Conservation (phyloP, 768 basidiomycete genomes). For the Hericium erinaceus region DNA sequence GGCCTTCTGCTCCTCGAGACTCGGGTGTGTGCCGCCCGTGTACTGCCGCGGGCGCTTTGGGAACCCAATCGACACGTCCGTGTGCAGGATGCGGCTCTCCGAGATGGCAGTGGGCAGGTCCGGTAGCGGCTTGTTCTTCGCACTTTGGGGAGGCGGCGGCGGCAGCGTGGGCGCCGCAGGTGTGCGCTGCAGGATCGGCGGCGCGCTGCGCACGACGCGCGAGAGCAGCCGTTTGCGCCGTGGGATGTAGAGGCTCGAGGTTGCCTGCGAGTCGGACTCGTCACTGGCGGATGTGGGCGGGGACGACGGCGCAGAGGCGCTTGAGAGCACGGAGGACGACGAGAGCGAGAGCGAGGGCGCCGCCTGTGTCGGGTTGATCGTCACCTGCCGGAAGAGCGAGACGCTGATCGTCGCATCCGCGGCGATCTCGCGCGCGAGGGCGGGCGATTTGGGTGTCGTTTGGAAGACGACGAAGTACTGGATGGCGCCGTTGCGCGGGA, state of each 20-base stretch:
- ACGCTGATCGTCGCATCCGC: conserved; percentile 65
- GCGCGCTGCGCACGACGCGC: conserved; percentile 22
- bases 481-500: conserved; percentile 52
- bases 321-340: conserved; percentile 15
- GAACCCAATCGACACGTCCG: conserved; percentile 54
- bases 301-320: conserved; percentile 30
- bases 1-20: conserved; percentile 34
- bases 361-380: conserved; percentile 33
- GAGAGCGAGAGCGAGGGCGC: conserved; percentile 29
- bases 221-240: conserved; percentile 20
- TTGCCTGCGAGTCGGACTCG: conserved; percentile 22
- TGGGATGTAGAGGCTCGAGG: conserved; percentile 7
- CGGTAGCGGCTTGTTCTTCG: conserved; percentile 20
- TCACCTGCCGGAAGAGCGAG: conserved; percentile 52
- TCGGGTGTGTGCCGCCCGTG: conserved; percentile 32
- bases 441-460: conserved; percentile 46
- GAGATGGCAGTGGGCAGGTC: conserved; percentile 18
- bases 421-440: conserved; percentile 55
- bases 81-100: conserved; percentile 39
- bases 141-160: not conserved
- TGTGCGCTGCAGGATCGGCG: conserved; percentile 9
- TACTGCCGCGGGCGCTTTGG: conserved; percentile 55
- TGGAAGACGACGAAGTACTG: conserved; percentile 69
- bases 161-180: conserved; percentile 8
- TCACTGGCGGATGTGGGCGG: conserved; percentile 32